phyloP scores from a whole-genome alignment of 1,139 yeast species.

The Candida buenavistaensis region DNA sequence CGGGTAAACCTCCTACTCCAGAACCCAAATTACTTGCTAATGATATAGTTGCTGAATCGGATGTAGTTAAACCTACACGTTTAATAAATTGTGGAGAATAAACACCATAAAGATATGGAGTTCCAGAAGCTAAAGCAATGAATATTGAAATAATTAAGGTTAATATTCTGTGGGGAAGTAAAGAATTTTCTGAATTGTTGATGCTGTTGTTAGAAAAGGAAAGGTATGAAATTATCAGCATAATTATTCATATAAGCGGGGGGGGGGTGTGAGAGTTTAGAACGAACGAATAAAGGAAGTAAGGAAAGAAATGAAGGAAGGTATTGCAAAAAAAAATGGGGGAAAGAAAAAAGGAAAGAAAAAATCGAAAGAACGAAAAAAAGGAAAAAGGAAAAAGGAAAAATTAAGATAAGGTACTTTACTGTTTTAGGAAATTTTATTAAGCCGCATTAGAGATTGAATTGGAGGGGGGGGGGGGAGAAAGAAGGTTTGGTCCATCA shows the following conservation, averaged over 20 bases:
- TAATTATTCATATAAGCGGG: too few species aligned
- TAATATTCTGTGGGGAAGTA: constrained; percentile 15
- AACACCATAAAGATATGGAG: constrained; percentile 70
- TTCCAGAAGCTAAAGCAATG: constrained; percentile 54
- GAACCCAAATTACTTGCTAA: constrained; percentile 63
- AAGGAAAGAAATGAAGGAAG: neutral
- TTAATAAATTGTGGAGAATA: constrained; percentile 69
- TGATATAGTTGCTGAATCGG: constrained; percentile 64
- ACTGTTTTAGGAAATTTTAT: too few species aligned
- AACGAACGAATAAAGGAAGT: neutral
- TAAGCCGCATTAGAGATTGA: too few species aligned
- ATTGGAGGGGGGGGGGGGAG: too few species aligned
- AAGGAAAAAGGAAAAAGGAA: neutral
- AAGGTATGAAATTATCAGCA: constrained; percentile 1
- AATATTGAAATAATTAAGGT: constrained; percentile 25
- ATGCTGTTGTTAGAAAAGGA: neutral
- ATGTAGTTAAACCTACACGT: constrained; percentile 55
- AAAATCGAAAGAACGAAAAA: neutral
- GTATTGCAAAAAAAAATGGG: neutral
- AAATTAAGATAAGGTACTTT: too few species aligned
- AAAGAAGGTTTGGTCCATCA: too few species aligned
- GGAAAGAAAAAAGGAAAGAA: neutral
- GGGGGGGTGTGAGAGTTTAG: too few species aligned
- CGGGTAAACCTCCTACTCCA: constrained; percentile 67
- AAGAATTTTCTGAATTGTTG: constrained; percentile 1